phyloP scores from a whole-genome alignment of 345 rosid genomes.

The Hibiscus trionum region DNA sequence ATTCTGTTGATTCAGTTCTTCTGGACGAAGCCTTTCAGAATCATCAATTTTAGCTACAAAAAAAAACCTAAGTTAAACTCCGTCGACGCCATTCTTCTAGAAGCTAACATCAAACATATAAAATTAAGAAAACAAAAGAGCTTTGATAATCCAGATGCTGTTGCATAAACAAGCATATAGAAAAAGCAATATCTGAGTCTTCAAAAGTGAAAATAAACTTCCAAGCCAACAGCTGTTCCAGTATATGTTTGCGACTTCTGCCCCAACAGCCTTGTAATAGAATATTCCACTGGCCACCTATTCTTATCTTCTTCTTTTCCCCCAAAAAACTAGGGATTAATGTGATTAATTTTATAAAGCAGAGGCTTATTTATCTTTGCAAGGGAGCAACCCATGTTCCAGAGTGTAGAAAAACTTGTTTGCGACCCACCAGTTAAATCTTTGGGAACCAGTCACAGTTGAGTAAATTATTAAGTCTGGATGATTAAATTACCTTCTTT shows the following conservation, averaged over 20 bases:
- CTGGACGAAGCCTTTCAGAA: constrained; percentile 86
- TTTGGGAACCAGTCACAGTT: background rate
- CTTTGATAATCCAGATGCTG: background rate
- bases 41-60: constrained; percentile 64
- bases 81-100: background rate
- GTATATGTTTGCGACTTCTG: background rate
- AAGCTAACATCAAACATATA: background rate
- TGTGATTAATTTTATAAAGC: background rate
- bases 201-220: background rate
- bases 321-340: background rate
- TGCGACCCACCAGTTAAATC: background rate
- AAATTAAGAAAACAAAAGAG: background rate
- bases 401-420: background rate
- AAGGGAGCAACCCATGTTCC: background rate
- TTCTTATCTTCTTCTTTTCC: background rate
- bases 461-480: background rate
- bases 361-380: background rate
- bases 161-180: background rate
- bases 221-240: background rate
- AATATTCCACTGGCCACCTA: background rate
- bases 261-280: background rate
- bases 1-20: constrained; percentile 93
- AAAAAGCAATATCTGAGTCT: background rate
- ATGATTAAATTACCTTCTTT: constrained; percentile 38
- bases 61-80: constrained; percentile 8